phyloP scores from a whole-genome alignment of 1,284 basidiomycete genomes.

The Neolentinus lepideus region DNA sequence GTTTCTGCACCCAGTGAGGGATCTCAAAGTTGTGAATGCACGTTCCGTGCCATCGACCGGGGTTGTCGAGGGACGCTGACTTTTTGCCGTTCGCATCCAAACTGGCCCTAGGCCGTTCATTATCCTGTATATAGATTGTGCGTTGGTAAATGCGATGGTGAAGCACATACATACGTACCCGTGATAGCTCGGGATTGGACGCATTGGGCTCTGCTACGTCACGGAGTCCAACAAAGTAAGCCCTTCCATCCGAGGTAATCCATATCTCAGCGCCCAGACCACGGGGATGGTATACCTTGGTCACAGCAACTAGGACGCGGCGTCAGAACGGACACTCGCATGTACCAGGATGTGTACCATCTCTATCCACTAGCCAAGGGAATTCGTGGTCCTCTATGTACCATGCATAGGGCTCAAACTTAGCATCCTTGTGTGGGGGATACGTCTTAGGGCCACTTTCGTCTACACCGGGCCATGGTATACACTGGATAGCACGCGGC shows the following conservation, averaged over 20 bases:
- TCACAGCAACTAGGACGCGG: constrained; percentile 43
- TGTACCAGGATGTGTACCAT: constrained; percentile 39
- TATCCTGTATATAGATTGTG: background rate
- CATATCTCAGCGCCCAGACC: constrained; percentile 63
- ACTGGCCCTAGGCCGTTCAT: background rate
- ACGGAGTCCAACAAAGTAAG: constrained; percentile 64
- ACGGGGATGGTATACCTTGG: constrained; percentile 49
- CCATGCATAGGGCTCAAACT: constrained; percentile 57
- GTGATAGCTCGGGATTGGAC: background rate
- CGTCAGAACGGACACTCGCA: background rate
- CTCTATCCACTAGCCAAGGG: constrained; percentile 63
- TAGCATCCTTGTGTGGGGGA: constrained; percentile 17
- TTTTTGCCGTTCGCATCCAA: background rate
- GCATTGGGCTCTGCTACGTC: constrained; percentile 19
- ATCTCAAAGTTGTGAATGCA: constrained; percentile 62
- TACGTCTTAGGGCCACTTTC: constrained; percentile 16
- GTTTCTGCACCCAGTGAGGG: constrained; percentile 72
- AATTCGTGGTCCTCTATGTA: constrained; percentile 61
- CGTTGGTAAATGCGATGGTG: background rate
- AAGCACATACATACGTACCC: background rate
- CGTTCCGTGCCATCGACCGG: constrained; percentile 51
- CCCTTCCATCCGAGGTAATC: constrained; percentile 77
- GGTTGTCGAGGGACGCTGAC: background rate
- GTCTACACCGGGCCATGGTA: constrained; percentile 70
- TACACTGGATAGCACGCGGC: constrained; percentile 68